A percentile compares a stretch with the other conserved stretches of the same genome.
phyloP scores from a whole-genome alignment of 345 rosid species.

The Microcos paniculata region DNA sequence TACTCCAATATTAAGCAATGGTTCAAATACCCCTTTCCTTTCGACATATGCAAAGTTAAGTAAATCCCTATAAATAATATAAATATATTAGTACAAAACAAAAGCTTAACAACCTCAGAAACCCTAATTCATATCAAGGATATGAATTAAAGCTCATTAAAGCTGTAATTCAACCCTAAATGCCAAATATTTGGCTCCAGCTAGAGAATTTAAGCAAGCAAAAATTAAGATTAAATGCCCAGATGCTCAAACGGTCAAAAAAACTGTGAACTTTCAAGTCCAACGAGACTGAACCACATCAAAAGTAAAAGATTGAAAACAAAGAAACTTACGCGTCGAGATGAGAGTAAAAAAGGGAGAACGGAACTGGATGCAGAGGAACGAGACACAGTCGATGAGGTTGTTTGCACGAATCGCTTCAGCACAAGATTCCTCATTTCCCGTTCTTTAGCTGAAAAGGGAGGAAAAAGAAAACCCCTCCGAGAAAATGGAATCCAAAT shows the following conservation, averaged over 20 bases:
- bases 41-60: not conserved
- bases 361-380: not conserved
- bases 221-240: not conserved
- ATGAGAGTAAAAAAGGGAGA: constrained; percentile 12
- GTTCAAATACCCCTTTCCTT: not conserved
- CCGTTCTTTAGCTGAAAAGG: not conserved
- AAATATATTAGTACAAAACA: too few species aligned
- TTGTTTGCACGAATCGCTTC: not conserved
- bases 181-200: not conserved
- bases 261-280: too few species aligned
- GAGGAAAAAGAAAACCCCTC: not conserved
- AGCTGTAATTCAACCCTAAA: not conserved
- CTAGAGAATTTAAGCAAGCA: not conserved
- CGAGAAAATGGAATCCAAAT: too few species aligned
- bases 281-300: not conserved
- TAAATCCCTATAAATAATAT: not conserved
- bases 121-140: not conserved
- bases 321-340: constrained; percentile 15
- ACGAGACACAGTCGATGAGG: not conserved
- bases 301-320: not conserved
- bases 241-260: not conserved
- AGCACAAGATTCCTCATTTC: constrained; percentile 4
- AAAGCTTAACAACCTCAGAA: not conserved
- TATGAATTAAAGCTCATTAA: not conserved
- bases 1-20: not conserved